Evolutionary conservation across 352 stramenopile species (phyloP), one percentile per base, ranked within the genome.

Genomic region (Elongisporangium anandrum): DNA sequence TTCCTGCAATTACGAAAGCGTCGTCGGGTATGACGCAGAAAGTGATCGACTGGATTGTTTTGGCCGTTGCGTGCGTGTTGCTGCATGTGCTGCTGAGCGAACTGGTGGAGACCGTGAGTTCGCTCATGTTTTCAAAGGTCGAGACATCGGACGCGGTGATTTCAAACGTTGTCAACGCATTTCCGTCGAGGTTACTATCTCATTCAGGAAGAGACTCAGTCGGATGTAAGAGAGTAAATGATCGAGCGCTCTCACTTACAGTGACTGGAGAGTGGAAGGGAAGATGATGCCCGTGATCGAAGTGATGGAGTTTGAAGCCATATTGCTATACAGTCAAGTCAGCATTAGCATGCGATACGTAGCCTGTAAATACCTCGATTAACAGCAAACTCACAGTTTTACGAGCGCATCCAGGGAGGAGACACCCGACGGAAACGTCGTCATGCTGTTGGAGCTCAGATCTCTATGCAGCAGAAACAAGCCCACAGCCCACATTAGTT

Each of bases 221-320:
- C 63, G n/a, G 52, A 34, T 58, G 60, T 16, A 52, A 26, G 29
- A 0, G 15, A 53, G 20, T 21, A 26, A 29, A 29, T 15, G 15
- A 15, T 22, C 1, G 9, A 34, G 12, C 4, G 6, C 15, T 38
- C 21, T 5, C 9, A 34, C 67, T 34, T 68, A 75, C 49, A 86
- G 48, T 51, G 62, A 79, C 24, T 66, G 65, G 20, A 86, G 72
- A 4, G 73, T 82, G 21, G 75, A 79, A 7, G 81, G 75, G 24
- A 91, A 82, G 3, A 68, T 69, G 26, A 87, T 61, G 29, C 70
- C 69, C 10, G 58, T 60, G 48, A 91, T 66, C n/a, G 67, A 53
- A 26, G 77, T 77, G 59, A 87, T 83, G 1, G 59, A 64, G 26
- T 88, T 91, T 15, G 66, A 74, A 10, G 75, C 73, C 38, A 91